Conservation (phyloP, 2,329 filamentous ascomycete species). For the Paecilomyces sp. region DNA sequence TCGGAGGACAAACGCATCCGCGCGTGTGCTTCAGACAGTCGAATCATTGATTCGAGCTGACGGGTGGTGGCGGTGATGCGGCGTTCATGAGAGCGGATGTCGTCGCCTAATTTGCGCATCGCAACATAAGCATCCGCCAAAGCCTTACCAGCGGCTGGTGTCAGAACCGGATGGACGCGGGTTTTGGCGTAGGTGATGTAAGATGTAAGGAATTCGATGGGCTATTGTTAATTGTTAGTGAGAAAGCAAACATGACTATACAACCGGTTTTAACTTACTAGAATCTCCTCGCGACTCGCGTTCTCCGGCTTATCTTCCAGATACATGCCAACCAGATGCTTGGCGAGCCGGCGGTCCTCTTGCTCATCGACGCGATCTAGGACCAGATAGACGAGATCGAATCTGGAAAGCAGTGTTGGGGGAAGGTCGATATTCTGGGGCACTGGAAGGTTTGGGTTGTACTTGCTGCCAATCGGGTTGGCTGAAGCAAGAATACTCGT, state of each 20-base stretch:
- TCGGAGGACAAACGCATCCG: slow-evolving; percentile 82
- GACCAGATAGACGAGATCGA: slow-evolving; percentile 94
- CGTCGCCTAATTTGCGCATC: slow-evolving; percentile 89
- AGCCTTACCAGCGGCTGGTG: slow-evolving; percentile 70
- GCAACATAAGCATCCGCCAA: slow-evolving; percentile 83
- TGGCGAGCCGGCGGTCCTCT: slow-evolving; percentile 77
- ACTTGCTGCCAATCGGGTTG: slow-evolving; percentile 96
- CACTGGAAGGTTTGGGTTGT: slow-evolving; percentile 91
- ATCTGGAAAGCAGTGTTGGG: slow-evolving; percentile 88
- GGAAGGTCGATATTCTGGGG: slow-evolving; percentile 98
- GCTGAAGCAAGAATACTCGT: slow-evolving; percentile 94
- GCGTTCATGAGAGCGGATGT: slow-evolving; percentile 80
- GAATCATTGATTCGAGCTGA: slow-evolving; percentile 97
- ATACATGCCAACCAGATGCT: slow-evolving; percentile 93
- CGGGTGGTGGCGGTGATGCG: slow-evolving; percentile 96
- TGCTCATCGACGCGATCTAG: slow-evolving; percentile 90
- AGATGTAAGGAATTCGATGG: slow-evolving; percentile 88
- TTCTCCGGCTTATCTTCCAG: slow-evolving; percentile 90
- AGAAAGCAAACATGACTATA: slow-evolving; percentile 3
- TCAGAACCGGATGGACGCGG: slow-evolving; percentile 76
- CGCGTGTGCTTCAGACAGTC: slow-evolving; percentile 88
- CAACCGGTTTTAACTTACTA: slow-evolving; percentile 52
- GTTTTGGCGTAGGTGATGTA: slow-evolving; percentile 96
- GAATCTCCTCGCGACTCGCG: slow-evolving; percentile 66
- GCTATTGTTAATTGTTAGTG: slow-evolving; percentile 44